Conservation (phyloP, 192 early-diverging fungal genomes). For the Gamsiella multidivaricata region DNA sequence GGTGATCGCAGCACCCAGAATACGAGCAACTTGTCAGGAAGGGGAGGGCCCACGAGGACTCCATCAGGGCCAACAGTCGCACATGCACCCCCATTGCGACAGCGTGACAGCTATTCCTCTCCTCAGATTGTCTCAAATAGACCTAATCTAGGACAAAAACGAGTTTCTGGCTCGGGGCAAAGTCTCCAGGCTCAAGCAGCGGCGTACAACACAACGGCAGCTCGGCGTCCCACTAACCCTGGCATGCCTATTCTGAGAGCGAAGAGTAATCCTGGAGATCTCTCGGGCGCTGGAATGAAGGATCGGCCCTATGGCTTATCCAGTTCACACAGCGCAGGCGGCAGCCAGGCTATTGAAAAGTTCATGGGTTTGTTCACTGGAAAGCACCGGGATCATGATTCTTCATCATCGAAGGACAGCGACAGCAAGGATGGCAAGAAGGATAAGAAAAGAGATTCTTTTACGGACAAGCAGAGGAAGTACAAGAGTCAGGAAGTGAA, state of each 20-base stretch:
- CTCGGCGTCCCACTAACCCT: conserved; percentile 1
- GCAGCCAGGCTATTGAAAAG: conserved; percentile 36
- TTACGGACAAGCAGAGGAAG: conserved; percentile 39
- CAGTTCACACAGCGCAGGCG: neutral
- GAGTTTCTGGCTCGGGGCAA: conserved; percentile 10
- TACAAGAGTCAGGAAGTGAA: conserved; percentile 41
- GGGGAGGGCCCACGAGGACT: neutral
- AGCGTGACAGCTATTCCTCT: neutral
- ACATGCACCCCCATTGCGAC: conserved; percentile 2
- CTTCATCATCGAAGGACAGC: neutral
- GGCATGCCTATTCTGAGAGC: conserved; percentile 37
- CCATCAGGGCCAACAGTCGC: neutral
- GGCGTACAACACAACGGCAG: neutral
- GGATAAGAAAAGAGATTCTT: conserved; percentile 19
- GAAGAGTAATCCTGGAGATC: conserved; percentile 46
- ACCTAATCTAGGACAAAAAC: neutral
- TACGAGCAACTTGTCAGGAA: neutral
- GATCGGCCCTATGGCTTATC: neutral
- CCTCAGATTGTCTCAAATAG: neutral
- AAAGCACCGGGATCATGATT: conserved; percentile 31
- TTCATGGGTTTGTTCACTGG: conserved; percentile 39
- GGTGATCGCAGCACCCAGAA: conserved; percentile 4
- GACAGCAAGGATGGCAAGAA: conserved; percentile 5
- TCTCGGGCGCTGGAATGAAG: conserved; percentile 9
- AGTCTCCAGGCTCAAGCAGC: neutral